phyloP scores from a whole-genome alignment of 1,284 basidiomycete genomes.

The Cryptococcus amylolentus region DNA sequence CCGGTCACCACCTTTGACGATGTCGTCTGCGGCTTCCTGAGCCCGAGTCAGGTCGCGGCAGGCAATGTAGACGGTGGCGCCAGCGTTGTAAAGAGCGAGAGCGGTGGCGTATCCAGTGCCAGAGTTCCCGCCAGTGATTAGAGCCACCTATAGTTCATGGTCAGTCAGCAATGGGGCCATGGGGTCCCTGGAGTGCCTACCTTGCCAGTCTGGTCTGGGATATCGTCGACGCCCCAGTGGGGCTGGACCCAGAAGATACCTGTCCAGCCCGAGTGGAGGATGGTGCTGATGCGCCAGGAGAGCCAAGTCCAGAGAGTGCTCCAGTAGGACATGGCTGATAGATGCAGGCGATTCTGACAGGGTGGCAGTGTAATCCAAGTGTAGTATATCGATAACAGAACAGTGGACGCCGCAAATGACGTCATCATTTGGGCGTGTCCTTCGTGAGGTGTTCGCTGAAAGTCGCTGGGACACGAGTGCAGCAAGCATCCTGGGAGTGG shows the following conservation, averaged over 20 bases:
- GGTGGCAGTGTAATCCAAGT: neutral
- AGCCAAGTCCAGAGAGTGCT: constrained; percentile 7
- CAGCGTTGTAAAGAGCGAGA: constrained; percentile 54
- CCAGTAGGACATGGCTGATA: constrained; percentile 3
- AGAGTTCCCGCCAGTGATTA: constrained; percentile 46
- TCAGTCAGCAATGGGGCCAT: neutral
- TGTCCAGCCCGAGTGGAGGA: constrained; percentile 26
- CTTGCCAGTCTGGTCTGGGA: constrained; percentile 57
- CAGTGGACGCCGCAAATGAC: no score
- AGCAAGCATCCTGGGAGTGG: no score
- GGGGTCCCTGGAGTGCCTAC: constrained; percentile 25
- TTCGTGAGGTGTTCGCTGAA: no score
- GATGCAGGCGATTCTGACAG: no score
- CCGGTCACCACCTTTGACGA: neutral
- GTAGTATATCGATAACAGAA: no score
- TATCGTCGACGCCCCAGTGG: constrained; percentile 52
- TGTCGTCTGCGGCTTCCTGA: constrained; percentile 1
- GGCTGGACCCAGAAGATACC: constrained; percentile 52
- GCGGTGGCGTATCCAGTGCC: constrained; percentile 38
- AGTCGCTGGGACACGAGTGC: no score
- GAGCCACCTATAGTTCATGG: constrained; percentile 24
- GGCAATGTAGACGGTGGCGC: constrained; percentile 52
- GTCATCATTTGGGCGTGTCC: no score
- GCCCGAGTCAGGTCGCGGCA: neutral
- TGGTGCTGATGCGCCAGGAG: constrained; percentile 6